Conservation (phyloP, 805 yeast genomes). For the Lachancea waltii region DNA sequence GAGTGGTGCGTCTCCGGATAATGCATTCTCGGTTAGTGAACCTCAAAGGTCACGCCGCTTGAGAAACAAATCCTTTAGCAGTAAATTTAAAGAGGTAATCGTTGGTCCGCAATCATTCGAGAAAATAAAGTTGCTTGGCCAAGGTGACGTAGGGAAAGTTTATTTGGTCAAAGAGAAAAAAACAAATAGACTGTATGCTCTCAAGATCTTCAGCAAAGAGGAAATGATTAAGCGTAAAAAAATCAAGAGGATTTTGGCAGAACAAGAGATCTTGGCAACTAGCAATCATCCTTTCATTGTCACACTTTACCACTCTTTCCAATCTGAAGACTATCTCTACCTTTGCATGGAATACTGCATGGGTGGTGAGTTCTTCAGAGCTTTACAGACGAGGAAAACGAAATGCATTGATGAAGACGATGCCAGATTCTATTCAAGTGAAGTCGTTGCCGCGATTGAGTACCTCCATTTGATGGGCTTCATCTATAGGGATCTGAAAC, state of each 20-base stretch:
- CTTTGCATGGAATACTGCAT: conserved; percentile 98
- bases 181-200: conserved; percentile 73
- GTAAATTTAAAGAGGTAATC: conserved; percentile 65
- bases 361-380: conserved; percentile 98
- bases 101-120: conserved; percentile 87
- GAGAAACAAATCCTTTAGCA: conserved; percentile 51
- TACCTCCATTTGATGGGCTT: conserved; percentile 95
- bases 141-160: conserved; percentile 97
- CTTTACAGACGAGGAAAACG: conserved; percentile 82
- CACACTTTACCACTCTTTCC: conserved; percentile 92
- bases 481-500: conserved; percentile 92
- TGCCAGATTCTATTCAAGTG: conserved; percentile 92
- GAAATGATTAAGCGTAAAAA: conserved; percentile 96
- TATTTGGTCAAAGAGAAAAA: conserved; percentile 80
- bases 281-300: conserved; percentile 97
- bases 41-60: conserved; percentile 31
- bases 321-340: conserved; percentile 83
- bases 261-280: conserved; percentile 92
- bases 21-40: conserved; percentile 1
- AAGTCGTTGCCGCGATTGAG: conserved; percentile 94
- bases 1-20: conserved; percentile 1
- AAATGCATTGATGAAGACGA: conserved; percentile 83
- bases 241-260: conserved; percentile 90
- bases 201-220: conserved; percentile 82
- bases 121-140: conserved; percentile 82